A percentile compares a stretch with the other conserved stretches of the same genome.
These are phyloP conservation scores for Lactarius trivialis DNA, from an alignment of 768 basidiomycete species.

Conservation along the genomic window DNA sequence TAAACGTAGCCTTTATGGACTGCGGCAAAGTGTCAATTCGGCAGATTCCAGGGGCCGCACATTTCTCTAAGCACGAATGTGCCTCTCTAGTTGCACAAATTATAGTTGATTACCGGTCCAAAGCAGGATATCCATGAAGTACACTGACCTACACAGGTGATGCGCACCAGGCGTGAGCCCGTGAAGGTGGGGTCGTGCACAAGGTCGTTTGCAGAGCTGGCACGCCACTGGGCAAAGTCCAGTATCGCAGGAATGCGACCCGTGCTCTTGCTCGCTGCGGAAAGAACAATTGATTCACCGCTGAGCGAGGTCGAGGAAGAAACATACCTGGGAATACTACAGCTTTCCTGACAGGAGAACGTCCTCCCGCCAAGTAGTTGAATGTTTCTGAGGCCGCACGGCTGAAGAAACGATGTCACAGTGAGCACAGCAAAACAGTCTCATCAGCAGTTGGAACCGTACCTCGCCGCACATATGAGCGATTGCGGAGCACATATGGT, in stretches of 20 bases:
- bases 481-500: constrained; percentile 48
- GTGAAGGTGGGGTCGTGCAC: constrained; percentile 45
- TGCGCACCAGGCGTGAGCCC: constrained; percentile 35
- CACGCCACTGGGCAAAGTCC: constrained; percentile 49
- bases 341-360: constrained; percentile 16
- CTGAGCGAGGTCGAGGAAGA: background rate
- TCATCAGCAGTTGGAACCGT: background rate
- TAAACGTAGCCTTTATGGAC: constrained; percentile 56
- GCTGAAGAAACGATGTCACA: constrained; percentile 6
- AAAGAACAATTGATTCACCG: background rate
- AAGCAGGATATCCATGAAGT: background rate
- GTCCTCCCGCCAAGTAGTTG: constrained; percentile 1
- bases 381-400: constrained; percentile 15
- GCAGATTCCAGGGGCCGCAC: constrained; percentile 46
- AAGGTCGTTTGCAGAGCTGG: constrained; percentile 49
- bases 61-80: constrained; percentile 41
- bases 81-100: constrained; percentile 36
- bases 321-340: constrained; percentile 10
- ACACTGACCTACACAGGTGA: constrained; percentile 52
- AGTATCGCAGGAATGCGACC: constrained; percentile 44
- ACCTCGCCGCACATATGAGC: constrained; percentile 54
- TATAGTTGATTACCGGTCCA: background rate
- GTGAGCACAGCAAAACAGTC: background rate
- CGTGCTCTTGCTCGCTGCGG: constrained; percentile 40
- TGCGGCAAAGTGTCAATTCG: constrained; percentile 54